Conservation (phyloP, 331 rosid genomes). For the Acacia pycnantha region DNA sequence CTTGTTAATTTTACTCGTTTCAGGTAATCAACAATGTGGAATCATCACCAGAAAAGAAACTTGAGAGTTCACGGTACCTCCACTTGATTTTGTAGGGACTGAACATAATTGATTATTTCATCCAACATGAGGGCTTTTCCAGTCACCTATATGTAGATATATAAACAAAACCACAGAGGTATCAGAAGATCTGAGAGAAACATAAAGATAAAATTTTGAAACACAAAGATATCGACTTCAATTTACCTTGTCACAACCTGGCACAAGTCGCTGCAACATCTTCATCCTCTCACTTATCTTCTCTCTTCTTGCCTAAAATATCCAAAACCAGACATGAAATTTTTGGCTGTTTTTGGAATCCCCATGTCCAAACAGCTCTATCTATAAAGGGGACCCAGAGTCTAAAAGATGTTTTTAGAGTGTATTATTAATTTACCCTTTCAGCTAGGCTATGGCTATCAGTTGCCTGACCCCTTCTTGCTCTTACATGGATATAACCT, state of each 20-base stretch:
- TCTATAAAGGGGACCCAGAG: constrained; percentile 2
- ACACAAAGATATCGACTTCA: neutral
- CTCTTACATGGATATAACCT: constrained; percentile 93
- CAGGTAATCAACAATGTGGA: neutral
- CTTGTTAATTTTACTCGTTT: constrained; percentile 16
- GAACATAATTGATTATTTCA: constrained; percentile 92
- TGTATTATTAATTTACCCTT: constrained; percentile 54
- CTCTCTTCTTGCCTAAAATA: constrained; percentile 87
- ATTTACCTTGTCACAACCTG: constrained; percentile 95
- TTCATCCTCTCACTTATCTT: constrained; percentile 96
- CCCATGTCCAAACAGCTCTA: neutral
- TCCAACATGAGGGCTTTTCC: constrained; percentile 98
- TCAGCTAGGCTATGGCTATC: constrained; percentile 99
- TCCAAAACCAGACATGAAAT: constrained; percentile 18
- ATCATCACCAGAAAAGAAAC: neutral
- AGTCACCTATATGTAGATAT: constrained; percentile 53
- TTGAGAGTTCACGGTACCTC: constrained; percentile 58
- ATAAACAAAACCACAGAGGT: constrained; percentile 43
- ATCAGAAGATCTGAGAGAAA: constrained; percentile 36
- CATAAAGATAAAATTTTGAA: neutral
- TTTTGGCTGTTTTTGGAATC: constrained; percentile 26
- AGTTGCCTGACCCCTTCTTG: constrained; percentile 97
- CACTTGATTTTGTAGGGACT: constrained; percentile 98
- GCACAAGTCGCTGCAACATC: constrained; percentile 85
- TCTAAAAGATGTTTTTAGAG: constrained; percentile 12